phyloP scores from a whole-genome alignment of 2,329 filamentous ascomycete genomes.

The Plectosphaerella plurivora region DNA sequence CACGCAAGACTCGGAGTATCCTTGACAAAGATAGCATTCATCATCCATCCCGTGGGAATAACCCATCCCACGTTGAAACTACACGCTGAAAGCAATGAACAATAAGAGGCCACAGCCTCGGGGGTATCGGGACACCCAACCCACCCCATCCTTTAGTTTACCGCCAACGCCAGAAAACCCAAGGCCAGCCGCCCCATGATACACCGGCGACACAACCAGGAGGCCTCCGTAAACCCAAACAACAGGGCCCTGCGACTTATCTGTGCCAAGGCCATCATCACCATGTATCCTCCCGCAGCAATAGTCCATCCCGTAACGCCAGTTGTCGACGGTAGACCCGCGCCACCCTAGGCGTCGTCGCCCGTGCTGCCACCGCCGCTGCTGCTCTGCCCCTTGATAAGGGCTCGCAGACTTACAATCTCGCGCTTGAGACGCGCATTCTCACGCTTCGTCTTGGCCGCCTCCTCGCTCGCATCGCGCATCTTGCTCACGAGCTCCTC shows the following conservation, averaged over 20 bases:
- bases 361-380: constrained; percentile 52
- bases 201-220: not conserved
- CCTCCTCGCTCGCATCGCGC: constrained; percentile 72
- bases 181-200: not conserved
- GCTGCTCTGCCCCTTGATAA: constrained; percentile 51
- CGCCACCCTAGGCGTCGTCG: constrained; percentile 6
- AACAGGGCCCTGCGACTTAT: not conserved
- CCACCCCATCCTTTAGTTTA: not conserved
- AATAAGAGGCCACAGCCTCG: not conserved
- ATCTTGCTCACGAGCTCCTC: constrained; percentile 71
- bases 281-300: too few relatives aligned
- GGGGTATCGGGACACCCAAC: not conserved
- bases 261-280: not conserved
- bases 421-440: constrained; percentile 80
- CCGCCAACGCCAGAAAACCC: too few relatives aligned
- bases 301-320: not conserved
- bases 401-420: constrained; percentile 63
- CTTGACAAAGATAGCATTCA: too few relatives aligned
- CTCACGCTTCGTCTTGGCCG: constrained; percentile 74
- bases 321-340: not conserved
- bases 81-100: not conserved
- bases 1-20: not conserved
- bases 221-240: too few relatives aligned
- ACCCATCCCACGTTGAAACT: too few relatives aligned
- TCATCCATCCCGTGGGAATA: too few relatives aligned